A percentile compares a stretch with the other conserved stretches of the same genome.
Conservation (phyloP, 306 rosid species). For the Rosa lucieae region DNA sequence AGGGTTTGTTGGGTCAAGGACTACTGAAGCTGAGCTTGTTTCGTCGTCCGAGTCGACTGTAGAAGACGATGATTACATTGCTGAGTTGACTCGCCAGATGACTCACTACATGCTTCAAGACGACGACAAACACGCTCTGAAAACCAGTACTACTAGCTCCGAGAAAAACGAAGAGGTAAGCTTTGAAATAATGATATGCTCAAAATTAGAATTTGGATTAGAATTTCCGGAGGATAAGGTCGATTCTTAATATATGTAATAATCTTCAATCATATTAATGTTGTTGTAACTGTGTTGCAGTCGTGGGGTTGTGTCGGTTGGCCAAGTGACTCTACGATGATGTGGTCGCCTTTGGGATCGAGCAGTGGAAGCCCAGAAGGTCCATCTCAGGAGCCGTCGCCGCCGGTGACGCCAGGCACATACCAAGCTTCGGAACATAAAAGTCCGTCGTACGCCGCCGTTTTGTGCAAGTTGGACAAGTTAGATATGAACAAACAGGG, state of each 20-base stretch:
- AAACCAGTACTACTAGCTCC: constrained; percentile 16
- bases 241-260: not conserved
- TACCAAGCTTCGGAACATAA: constrained; percentile 19
- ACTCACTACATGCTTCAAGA: constrained; percentile 49
- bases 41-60: constrained; percentile 28
- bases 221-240: not conserved
- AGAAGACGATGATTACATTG: constrained; percentile 48
- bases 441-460: constrained; percentile 8
- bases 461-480: constrained; percentile 42
- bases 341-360: constrained; percentile 51
- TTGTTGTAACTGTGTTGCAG: constrained; percentile 24
- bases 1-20: not conserved
- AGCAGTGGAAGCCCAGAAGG: constrained; percentile 50
- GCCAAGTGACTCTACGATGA: constrained; percentile 34
- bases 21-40: constrained; percentile 11
- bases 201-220: not conserved
- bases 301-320: constrained; percentile 45
- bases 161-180: constrained; percentile 39
- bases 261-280: not conserved
- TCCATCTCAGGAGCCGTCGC: constrained; percentile 44
- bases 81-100: constrained; percentile 61
- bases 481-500: constrained; percentile 30
- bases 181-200: not conserved
- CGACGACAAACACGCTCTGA: constrained; percentile 19
- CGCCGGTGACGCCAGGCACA: constrained; percentile 29